Percentiles rank a stretch among this genome's conserved stretches.
These are phyloP conservation scores for Ceratobasidium sp. DNA, from an alignment of 1,284 basidiomycete species.

Conservation along the genomic window DNA sequence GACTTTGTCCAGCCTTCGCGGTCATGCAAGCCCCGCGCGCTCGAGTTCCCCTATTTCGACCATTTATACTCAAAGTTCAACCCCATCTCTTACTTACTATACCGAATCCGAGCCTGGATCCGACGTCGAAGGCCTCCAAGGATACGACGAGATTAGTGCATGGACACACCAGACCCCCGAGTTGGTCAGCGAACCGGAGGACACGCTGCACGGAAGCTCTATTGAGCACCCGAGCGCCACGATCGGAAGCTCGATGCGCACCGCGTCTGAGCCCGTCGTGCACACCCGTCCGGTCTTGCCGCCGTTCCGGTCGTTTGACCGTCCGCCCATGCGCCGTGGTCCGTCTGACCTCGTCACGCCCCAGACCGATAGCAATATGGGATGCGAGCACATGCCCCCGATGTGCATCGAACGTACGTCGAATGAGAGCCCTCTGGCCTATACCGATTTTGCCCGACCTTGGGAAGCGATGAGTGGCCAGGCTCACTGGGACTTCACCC, in stretches of 20 bases:
- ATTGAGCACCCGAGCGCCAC: conserved; percentile 8
- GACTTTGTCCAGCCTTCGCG: neutral
- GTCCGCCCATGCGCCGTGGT: conserved; percentile 8
- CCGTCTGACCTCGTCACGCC: conserved; percentile 12
- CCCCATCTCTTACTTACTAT: conserved; percentile 1
- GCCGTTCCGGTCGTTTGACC: conserved; percentile 11
- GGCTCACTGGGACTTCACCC: conserved; percentile 22
- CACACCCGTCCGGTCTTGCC: neutral
- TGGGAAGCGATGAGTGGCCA: conserved; percentile 3
- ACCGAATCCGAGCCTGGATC: neutral
- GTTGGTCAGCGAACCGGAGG: neutral
- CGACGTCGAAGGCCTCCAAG: conserved; percentile 5
- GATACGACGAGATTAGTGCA: neutral
- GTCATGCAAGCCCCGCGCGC: neutral
- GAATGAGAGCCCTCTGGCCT: conserved; percentile 13
- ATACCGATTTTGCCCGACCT: conserved; percentile 8
- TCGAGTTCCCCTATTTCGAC: neutral
- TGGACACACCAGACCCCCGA: conserved; percentile 7
- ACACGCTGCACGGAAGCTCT: conserved; percentile 14
- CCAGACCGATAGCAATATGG: conserved; percentile 24
- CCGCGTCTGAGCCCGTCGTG: conserved; percentile 1
- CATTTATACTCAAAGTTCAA: neutral
- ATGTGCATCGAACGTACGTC: neutral
- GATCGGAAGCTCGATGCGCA: neutral
- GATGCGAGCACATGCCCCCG: neutral